Conservation (phyloP, 352 stramenopile genomes). For the Phytopythium mirpurense region DNA sequence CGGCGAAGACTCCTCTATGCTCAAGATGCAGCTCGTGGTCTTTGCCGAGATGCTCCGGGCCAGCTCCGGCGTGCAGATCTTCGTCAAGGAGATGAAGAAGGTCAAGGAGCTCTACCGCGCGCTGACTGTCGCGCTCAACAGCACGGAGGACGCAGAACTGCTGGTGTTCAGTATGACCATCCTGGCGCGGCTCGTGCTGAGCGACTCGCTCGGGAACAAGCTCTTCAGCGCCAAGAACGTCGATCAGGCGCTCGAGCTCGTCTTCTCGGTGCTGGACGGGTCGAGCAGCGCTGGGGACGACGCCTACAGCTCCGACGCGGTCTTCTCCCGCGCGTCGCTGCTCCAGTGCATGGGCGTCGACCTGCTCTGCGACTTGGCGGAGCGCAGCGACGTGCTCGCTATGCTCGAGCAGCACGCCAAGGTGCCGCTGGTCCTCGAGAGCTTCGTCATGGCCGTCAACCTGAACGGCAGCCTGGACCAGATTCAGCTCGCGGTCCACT, state of each 20-base stretch:
- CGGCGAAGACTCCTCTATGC: conserved; percentile 22
- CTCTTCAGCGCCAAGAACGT: conserved; percentile 82
- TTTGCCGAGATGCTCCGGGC: conserved; percentile 60
- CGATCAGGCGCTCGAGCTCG: conserved; percentile 60
- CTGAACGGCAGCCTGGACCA: conserved; percentile 59
- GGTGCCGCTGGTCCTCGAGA: conserved; percentile 41
- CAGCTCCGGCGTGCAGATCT: conserved; percentile 72
- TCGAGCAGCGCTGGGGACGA: conserved; percentile 34
- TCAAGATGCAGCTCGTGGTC: conserved; percentile 69
- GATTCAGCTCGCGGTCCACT: conserved; percentile 55
- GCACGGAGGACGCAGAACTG: conserved; percentile 65
- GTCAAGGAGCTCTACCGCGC: conserved; percentile 80
- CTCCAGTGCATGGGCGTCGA: conserved; percentile 61
- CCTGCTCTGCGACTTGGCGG: conserved; percentile 58
- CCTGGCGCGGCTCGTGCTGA: conserved; percentile 63
- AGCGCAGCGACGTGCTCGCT: conserved; percentile 46
- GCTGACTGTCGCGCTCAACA: conserved; percentile 78
- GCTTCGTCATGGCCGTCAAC: conserved; percentile 51
- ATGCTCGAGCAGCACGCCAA: conserved; percentile 50
- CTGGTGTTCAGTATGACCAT: conserved; percentile 78
- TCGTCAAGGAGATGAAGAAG: conserved; percentile 70
- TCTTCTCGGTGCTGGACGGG: conserved; percentile 66
- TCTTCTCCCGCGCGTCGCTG: conserved; percentile 29
- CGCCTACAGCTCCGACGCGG: conserved; percentile 23
- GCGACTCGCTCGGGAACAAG: conserved; percentile 69